phyloP scores from a whole-genome alignment of 331 rosid species.

The Pyracantha coccinea region DNA sequence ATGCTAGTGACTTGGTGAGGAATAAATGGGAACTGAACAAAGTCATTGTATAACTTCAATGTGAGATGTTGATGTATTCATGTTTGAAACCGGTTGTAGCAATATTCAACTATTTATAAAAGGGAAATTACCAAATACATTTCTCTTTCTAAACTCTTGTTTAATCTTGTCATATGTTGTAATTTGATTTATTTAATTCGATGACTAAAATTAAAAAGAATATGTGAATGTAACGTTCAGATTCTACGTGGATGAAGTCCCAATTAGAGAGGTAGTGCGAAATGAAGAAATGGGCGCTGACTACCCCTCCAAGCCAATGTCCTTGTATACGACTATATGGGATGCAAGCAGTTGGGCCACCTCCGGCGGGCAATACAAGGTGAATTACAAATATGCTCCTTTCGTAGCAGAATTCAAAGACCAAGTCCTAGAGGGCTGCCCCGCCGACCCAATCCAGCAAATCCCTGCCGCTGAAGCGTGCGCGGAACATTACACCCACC shows the following conservation, averaged over 20 bases:
- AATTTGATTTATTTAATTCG: background rate
- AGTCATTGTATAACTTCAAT: too few relatives aligned
- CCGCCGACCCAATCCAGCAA: constrained; percentile 55
- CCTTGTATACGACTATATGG: constrained; percentile 81
- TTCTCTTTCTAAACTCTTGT: too few relatives aligned
- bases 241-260: constrained; percentile 90
- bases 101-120: too few relatives aligned
- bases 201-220: background rate
- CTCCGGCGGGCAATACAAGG: constrained; percentile 72
- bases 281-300: constrained; percentile 77
- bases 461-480: constrained; percentile 21
- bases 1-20: too few relatives aligned
- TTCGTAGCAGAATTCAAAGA: constrained; percentile 77
- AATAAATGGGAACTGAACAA: too few relatives aligned
- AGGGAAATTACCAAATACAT: too few relatives aligned
- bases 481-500: constrained; percentile 15
- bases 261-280: constrained; percentile 64
- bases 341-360: constrained; percentile 98
- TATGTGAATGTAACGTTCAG: constrained; percentile 24
- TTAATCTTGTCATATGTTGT: background rate
- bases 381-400: constrained; percentile 78
- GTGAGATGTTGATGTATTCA: too few relatives aligned
- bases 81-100: too few relatives aligned
- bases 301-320: constrained; percentile 89
- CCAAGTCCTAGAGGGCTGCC: constrained; percentile 71